phyloP scores from a whole-genome alignment of 352 stramenopile species.

The Poterioochromonas sp. region DNA sequence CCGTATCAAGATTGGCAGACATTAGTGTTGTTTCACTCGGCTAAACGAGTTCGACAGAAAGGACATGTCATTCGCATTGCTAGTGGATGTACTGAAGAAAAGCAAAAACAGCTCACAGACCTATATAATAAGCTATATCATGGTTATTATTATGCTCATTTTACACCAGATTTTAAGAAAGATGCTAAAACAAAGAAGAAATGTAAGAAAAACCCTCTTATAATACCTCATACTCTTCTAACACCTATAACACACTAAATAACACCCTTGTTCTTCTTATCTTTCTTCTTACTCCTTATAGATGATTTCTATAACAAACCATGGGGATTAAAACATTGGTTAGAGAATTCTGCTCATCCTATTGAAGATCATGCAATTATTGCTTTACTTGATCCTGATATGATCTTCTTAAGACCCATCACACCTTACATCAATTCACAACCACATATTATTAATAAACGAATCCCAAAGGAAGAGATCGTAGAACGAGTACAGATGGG shows the following conservation, averaged over 20 bases:
- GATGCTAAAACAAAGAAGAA: conserved; percentile 40
- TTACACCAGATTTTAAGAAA: conserved; percentile 53
- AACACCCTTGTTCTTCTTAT: no score
- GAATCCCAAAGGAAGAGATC: conserved; percentile 37
- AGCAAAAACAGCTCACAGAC: conserved; percentile 34
- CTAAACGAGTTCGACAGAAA: conserved; percentile 39
- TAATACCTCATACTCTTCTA: background rate
- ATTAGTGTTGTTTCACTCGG: conserved; percentile 55
- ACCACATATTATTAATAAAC: conserved; percentile 38
- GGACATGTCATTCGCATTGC: conserved; percentile 36
- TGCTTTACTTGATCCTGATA: conserved; percentile 63
- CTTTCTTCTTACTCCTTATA: no score
- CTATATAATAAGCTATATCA: conserved; percentile 47
- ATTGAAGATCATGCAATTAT: conserved; percentile 51
- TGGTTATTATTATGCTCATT: conserved; percentile 54
- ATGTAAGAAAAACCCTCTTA: no score
- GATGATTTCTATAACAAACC: conserved; percentile 68
- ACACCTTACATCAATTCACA: conserved; percentile 49
- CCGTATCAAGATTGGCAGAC: conserved; percentile 66
- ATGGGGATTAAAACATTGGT: conserved; percentile 57
- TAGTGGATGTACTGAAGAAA: conserved; percentile 34
- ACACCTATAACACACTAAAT: background rate
- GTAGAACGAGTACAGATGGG: conserved; percentile 43
- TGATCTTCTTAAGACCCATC: conserved; percentile 55
- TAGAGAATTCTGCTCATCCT: conserved; percentile 50